Conservation (phyloP, 2,329 filamentous ascomycete genomes). For the Penicillium corylophilum region DNA sequence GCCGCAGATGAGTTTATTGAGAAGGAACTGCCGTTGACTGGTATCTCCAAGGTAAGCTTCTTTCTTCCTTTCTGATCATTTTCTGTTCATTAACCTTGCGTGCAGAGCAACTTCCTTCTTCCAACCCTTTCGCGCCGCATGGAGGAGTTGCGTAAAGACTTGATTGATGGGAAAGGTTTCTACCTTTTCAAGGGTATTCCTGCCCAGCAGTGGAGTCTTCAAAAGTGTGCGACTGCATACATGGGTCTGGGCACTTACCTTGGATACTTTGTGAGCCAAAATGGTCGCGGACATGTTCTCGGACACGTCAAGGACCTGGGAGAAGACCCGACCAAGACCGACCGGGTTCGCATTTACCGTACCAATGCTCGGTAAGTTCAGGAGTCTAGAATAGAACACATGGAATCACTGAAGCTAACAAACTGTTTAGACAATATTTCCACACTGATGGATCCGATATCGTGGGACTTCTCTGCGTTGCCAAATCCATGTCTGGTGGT, state of each 20-base stretch:
- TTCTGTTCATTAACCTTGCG: neutral
- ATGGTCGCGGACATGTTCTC: conserved; percentile 76
- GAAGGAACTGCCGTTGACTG: conserved; percentile 63
- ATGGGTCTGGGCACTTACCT: conserved; percentile 81
- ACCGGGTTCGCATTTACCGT: conserved; percentile 82
- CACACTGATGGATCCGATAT: conserved; percentile 78
- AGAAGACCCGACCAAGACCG: conserved; percentile 73
- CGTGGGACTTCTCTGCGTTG: conserved; percentile 76
- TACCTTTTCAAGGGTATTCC: conserved; percentile 82
- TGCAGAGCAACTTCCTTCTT: conserved; percentile 58
- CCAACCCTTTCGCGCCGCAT: conserved; percentile 57
- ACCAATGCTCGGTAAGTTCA: conserved; percentile 64
- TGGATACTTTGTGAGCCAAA: conserved; percentile 82
- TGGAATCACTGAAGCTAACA: neutral
- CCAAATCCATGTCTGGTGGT: conserved; percentile 73
- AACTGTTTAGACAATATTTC: conserved; percentile 65
- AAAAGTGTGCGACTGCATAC: conserved; percentile 78
- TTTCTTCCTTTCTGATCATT: neutral
- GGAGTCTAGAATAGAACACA: too few relatives aligned
- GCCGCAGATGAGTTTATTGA: conserved; percentile 67
- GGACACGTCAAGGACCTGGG: conserved; percentile 85
- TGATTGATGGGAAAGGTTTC: conserved; percentile 82
- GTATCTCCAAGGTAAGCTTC: conserved; percentile 57
- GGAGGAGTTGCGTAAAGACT: conserved; percentile 57
- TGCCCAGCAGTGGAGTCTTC: conserved; percentile 67